Evolutionary conservation across 495 filamentous ascomycete genomes (phyloP).

Genomic region (Penicillium argentinense): DNA sequence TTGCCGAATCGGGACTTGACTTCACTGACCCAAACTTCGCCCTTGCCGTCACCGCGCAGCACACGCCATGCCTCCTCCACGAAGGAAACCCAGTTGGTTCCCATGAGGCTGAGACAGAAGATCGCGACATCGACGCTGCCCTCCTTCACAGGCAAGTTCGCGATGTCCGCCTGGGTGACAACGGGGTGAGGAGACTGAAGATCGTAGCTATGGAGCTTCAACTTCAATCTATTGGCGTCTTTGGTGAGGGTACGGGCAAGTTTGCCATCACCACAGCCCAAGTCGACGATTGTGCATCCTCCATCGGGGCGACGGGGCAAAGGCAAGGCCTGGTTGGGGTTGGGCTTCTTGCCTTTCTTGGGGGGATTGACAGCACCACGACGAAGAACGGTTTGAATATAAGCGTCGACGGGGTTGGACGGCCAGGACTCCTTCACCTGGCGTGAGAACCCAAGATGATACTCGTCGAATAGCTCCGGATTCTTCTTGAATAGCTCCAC

Average conservation of each 20-base stretch:
- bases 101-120: slow-evolving; percentile 96
- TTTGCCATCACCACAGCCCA: slow-evolving; percentile 79
- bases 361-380: slow-evolving; percentile 49
- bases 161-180: slow-evolving; percentile 85
- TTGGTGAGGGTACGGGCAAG: slow-evolving; percentile 62
- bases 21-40: slow-evolving; percentile 95
- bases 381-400: slow-evolving; percentile 64
- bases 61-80: slow-evolving; percentile 93
- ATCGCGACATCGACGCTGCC: slow-evolving; percentile 78
- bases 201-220: slow-evolving; percentile 69
- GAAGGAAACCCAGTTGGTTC: slow-evolving; percentile 95
- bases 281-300: slow-evolving; percentile 76
- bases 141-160: slow-evolving; percentile 71
- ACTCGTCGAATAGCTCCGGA: slow-evolving; percentile 89
- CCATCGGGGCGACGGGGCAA: slow-evolving; percentile 54
- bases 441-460: slow-evolving; percentile 90
- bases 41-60: slow-evolving; percentile 73
- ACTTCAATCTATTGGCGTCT: slow-evolving; percentile 57
- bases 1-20: slow-evolving; percentile 88
- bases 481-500: slow-evolving; percentile 73
- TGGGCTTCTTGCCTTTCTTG: slow-evolving; percentile 37
- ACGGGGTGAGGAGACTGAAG: slow-evolving; percentile 63
- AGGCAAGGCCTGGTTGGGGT: slow-evolving; percentile 31
- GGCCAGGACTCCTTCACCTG: slow-evolving; percentile 92
- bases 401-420: slow-evolving; percentile 87